phyloP scores from a whole-genome alignment of 2,329 filamentous ascomycete species.

The Aspergillus texensis region DNA sequence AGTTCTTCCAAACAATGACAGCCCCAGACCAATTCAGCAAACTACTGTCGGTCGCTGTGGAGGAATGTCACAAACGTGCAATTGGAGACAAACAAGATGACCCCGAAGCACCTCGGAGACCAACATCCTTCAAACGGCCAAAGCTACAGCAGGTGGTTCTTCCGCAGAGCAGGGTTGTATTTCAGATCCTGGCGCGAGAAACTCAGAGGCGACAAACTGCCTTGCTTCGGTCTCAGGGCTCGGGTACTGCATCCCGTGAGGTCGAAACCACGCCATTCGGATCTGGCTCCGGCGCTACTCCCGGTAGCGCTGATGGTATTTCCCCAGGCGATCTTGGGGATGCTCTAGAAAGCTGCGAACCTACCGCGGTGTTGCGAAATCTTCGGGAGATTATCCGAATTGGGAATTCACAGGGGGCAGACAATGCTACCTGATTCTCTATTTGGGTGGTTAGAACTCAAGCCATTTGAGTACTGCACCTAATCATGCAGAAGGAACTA shows the following conservation, averaged over 20 bases:
- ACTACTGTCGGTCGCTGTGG: slow-evolving; percentile 7
- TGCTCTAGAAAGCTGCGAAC: slow-evolving; percentile 1
- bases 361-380: slow-evolving; percentile 7
- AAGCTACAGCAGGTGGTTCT: slow-evolving; percentile 17
- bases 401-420: not conserved
- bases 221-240: not conserved
- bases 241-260: not conserved
- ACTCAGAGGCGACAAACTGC: slow-evolving; percentile 4
- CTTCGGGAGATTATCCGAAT: slow-evolving; percentile 11
- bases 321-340: not conserved
- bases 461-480: not conserved
- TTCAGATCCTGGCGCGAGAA: slow-evolving; percentile 14
- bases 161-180: slow-evolving; percentile 15
- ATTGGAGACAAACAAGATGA: not conserved
- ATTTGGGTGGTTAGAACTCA: not conserved
- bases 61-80: slow-evolving; percentile 8
- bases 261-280: not conserved
- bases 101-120: not conserved
- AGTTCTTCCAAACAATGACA: slow-evolving; percentile 14
- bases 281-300: not conserved
- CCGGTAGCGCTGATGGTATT: not conserved
- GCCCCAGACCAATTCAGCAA: slow-evolving; percentile 9
- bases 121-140: slow-evolving; percentile 9
- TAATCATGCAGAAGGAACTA: not conserved
- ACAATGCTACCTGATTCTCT: not conserved